Evolutionary conservation across 2,329 filamentous ascomycete species (phyloP), one percentile per base, ranked within the genome.

Genomic region (Talaromyces sp.): DNA sequence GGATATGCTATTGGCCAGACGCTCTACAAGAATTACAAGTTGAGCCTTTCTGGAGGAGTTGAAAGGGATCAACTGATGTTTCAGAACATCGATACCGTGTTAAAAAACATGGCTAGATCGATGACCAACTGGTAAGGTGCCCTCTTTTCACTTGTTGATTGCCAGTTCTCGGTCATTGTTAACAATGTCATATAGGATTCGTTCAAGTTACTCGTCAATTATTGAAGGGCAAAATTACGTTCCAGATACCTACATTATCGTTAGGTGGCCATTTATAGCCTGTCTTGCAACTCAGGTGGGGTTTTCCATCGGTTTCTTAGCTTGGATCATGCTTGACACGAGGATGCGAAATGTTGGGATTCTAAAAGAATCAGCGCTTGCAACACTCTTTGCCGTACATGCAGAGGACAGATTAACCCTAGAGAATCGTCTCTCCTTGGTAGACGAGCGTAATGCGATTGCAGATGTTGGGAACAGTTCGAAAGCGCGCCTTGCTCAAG

Each of bases 321-420:
- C 54, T 21, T 60, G 59, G 59, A 26, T 60, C 6, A 52, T 60
- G 7, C 35, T 60, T n/a, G 54, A 60, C 24, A 56, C 59, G 3
- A 56, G 46, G 41, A 38, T 56, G 27, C 54, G 46, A 19, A 60
- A 60, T 35, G 27, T 57, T 17, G 55, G 56, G 29, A 57, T 54
- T 10, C 49, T 60, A 55, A 60, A 60, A 49, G 50, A 60, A 8
- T 60, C 59, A 19, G 59, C 32, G 10, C 21, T 57, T 13, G 54
- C 59, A 32, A 21, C 41, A 19, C 55, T 60, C 6, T 54, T 60
- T 46, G 55, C 59, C 17, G 27, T 60, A 49, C 41, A 46, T 49
- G 46, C 59, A 19, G 59, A 60, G 26, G 59, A 60, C 50, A 60
- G 38, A 43, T 21, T 19, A n/a, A 51, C 31, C n/a, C 21, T 60